phyloP scores from a whole-genome alignment of 2,329 filamentous ascomycete genomes.

The Aspergillus luchuensis region DNA sequence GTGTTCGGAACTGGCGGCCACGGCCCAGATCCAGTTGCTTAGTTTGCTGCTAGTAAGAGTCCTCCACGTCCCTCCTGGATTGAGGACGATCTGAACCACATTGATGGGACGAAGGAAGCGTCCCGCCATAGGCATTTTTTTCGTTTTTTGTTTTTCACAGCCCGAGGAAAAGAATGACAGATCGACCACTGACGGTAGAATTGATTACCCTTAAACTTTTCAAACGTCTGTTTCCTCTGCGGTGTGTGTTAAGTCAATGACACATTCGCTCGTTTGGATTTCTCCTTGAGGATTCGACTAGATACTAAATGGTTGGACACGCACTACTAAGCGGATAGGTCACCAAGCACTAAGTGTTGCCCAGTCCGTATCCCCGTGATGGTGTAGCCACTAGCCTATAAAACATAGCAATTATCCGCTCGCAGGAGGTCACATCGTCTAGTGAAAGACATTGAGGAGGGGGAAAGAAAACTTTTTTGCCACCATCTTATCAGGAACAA shows the following conservation, averaged over 20 bases:
- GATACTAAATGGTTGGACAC: not conserved
- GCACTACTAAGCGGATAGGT: not conserved
- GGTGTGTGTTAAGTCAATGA: not conserved
- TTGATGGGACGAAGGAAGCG: constrained; percentile 24
- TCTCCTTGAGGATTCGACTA: not conserved
- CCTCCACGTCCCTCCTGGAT: constrained; percentile 4
- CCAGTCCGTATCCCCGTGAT: not conserved
- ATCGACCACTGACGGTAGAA: not conserved
- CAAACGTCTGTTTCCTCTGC: not conserved
- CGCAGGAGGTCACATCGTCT: not conserved
- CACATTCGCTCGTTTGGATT: not conserved
- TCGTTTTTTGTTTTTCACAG: not conserved
- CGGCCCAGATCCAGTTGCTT: constrained; percentile 16
- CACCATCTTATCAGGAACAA: constrained; percentile 26
- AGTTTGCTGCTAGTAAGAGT: constrained; percentile 5
- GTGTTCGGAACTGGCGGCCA: constrained; percentile 20
- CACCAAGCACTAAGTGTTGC: not conserved
- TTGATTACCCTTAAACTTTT: not conserved
- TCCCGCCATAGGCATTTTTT: not conserved
- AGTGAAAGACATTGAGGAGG: not conserved
- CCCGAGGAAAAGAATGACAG: not conserved
- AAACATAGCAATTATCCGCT: not conserved
- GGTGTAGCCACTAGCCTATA: not conserved
- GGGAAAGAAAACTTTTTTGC: constrained; percentile 14
- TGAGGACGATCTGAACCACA: constrained; percentile 23